phyloP scores from a whole-genome alignment of 2,329 filamentous ascomycete genomes.

The Trichoderma endophyticum region DNA sequence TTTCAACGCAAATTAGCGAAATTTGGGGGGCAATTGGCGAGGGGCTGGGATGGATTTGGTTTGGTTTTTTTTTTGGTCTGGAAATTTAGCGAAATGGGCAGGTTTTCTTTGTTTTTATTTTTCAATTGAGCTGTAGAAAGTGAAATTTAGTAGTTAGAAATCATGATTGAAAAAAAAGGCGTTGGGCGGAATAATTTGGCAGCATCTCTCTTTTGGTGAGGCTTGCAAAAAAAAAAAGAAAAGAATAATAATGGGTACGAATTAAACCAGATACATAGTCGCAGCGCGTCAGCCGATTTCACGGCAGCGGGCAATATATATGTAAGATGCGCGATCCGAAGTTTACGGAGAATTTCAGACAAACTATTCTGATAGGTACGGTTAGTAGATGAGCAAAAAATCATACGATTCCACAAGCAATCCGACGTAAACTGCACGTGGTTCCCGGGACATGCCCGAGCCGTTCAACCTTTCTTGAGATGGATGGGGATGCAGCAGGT shows the following conservation, averaged over 20 bases:
- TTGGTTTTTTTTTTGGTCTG: not conserved
- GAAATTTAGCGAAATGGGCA: not conserved
- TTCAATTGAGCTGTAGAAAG: not conserved
- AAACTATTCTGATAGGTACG: not conserved
- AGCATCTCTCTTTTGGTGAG: not conserved
- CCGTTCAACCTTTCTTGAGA: not conserved
- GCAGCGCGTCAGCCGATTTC: not conserved
- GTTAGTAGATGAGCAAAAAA: not conserved
- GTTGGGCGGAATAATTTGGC: not conserved
- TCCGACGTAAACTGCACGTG: not conserved
- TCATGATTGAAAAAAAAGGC: not conserved
- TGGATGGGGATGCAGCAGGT: not conserved
- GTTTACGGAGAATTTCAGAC: not conserved
- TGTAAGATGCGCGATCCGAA: not conserved
- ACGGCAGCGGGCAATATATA: not conserved
- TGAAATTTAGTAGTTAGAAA: not conserved
- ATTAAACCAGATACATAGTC: not conserved
- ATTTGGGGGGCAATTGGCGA: not conserved
- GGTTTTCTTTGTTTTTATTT: not conserved
- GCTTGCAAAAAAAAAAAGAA: not conserved
- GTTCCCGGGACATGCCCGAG: not conserved
- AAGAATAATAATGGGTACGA: not conserved
- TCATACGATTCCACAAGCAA: not conserved
- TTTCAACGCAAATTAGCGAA: conserved; percentile 32
- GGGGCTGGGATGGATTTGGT: not conserved